These are phyloP conservation scores for Cyberlindnera maritima DNA, from an alignment of 805 yeast species.

Conservation along the genomic window DNA sequence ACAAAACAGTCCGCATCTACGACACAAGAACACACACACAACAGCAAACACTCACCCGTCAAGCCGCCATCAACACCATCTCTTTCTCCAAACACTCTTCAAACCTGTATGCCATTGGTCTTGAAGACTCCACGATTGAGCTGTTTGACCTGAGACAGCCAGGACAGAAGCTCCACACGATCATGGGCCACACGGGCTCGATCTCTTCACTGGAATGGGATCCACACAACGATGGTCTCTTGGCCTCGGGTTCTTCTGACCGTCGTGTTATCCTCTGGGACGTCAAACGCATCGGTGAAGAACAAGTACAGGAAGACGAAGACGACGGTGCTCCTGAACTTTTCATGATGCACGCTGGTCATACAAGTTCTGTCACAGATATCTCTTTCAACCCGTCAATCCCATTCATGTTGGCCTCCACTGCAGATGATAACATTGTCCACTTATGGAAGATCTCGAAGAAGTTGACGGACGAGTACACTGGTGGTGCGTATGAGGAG, in stretches of 20 bases:
- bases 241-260: slow-evolving; percentile 77
- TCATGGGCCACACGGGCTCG: slow-evolving; percentile 77
- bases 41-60: slow-evolving; percentile 28
- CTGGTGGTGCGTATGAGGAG: slow-evolving; percentile 16
- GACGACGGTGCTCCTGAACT: slow-evolving; percentile 90
- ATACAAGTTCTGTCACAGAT: slow-evolving; percentile 73
- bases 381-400: slow-evolving; percentile 62
- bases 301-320: slow-evolving; percentile 81
- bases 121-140: slow-evolving; percentile 62
- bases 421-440: slow-evolving; percentile 42
- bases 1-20: slow-evolving; percentile 48
- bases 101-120: slow-evolving; percentile 65
- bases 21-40: slow-evolving; percentile 41
- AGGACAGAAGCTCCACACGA: slow-evolving; percentile 53
- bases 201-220: slow-evolving; percentile 76
- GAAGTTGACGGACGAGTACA: slow-evolving; percentile 33
- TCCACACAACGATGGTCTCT: slow-evolving; percentile 70
- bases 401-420: slow-evolving; percentile 74
- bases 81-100: slow-evolving; percentile 62
- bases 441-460: slow-evolving; percentile 44
- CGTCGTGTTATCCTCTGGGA: slow-evolving; percentile 83
- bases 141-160: slow-evolving; percentile 61
- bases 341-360: slow-evolving; percentile 92
- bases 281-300: slow-evolving; percentile 73
- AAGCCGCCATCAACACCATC: slow-evolving; percentile 53